Conservation (phyloP, 306 rosid species). For the Lablab purpureus region DNA sequence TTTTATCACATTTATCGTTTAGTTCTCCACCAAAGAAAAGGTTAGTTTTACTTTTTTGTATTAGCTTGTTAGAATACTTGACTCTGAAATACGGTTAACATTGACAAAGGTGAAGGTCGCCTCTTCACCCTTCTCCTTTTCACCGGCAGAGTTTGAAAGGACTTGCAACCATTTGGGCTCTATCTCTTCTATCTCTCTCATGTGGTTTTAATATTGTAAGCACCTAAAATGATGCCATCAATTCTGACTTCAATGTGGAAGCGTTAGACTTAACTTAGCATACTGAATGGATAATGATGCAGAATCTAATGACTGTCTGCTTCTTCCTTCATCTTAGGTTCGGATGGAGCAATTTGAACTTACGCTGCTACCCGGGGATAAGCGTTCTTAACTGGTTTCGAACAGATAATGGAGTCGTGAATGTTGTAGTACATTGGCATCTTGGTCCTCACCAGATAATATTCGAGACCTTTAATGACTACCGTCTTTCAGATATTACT, state of each 20-base stretch:
- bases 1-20: constrained; percentile 10
- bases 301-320: constrained; percentile 42
- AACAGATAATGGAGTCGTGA: neutral
- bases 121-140: constrained; percentile 37
- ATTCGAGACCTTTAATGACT: constrained; percentile 19
- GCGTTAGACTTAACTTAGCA: neutral
- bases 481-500: constrained; percentile 39
- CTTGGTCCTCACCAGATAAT: constrained; percentile 29
- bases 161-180: constrained; percentile 12
- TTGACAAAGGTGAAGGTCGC: constrained; percentile 9
- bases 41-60: constrained; percentile 20
- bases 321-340: constrained; percentile 40
- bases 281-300: constrained; percentile 38
- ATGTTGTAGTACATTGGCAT: neutral
- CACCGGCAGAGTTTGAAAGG: constrained; percentile 30
- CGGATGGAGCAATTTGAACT: constrained; percentile 36
- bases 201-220: constrained; percentile 8
- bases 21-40: neutral
- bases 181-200: constrained; percentile 9
- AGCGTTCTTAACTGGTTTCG: constrained; percentile 26
- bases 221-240: constrained; percentile 15
- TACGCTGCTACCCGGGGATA: constrained; percentile 30
- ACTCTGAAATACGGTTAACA: constrained; percentile 22
- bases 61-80: constrained; percentile 35
- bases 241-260: constrained; percentile 19